A percentile compares a stretch with the other conserved stretches of the same genome.
Conservation (phyloP, 192 early-diverging fungal species). For the Phycomyces nitens region DNA sequence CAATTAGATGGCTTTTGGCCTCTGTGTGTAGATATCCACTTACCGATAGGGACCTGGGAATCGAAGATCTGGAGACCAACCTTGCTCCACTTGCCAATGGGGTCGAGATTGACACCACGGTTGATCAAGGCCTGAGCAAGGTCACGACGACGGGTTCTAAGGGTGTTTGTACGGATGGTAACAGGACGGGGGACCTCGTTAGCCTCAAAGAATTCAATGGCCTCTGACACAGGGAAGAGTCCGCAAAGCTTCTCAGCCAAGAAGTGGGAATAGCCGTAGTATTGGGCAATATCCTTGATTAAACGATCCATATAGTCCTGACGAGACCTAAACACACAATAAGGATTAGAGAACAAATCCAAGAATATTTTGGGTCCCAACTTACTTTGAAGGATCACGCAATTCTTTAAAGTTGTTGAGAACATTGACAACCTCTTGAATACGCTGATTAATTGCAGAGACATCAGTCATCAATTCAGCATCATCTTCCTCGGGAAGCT, state of each 20-base stretch:
- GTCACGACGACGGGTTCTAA: constrained; percentile 91
- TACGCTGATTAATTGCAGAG: constrained; percentile 77
- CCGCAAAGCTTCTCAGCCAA: constrained; percentile 89
- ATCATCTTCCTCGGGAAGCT: constrained; percentile 65
- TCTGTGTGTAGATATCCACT: too few species aligned
- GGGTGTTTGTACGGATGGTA: constrained; percentile 94
- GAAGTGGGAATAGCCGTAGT: constrained; percentile 95
- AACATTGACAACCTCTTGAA: constrained; percentile 86
- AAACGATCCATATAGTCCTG: constrained; percentile 85
- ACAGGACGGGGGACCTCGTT: constrained; percentile 96
- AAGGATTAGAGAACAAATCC: background rate
- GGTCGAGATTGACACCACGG: constrained; percentile 96
- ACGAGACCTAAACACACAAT: constrained; percentile 32
- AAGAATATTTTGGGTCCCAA: background rate
- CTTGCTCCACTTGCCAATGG: constrained; percentile 98
- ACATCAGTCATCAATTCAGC: constrained; percentile 59
- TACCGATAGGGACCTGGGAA: constrained; percentile 85
- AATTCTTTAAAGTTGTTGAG: constrained; percentile 88
- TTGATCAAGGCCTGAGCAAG: constrained; percentile 92
- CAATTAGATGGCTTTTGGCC: too few species aligned
- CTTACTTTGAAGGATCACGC: constrained; percentile 66
- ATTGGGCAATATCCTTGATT: constrained; percentile 83
- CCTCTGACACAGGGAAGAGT: constrained; percentile 86
- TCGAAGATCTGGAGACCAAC: constrained; percentile 96
- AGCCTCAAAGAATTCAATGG: constrained; percentile 98